A percentile compares a stretch with the other conserved stretches of the same genome.
Evolutionary conservation across 371 early-diverging fungal species (phyloP).

Genomic region (Mucor velutinosus): DNA sequence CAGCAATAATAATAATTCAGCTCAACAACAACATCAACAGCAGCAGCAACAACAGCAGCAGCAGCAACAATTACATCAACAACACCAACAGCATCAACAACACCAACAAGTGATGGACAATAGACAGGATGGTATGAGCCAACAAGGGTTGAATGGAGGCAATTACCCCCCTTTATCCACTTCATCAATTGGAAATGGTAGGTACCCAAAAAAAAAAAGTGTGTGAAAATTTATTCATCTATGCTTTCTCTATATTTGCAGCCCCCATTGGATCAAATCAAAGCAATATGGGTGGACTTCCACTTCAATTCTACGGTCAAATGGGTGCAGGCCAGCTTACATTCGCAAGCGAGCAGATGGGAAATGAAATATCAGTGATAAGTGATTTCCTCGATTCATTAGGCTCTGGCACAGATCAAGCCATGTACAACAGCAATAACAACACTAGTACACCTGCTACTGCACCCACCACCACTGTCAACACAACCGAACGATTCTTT

Average conservation of each 20-base stretch:
- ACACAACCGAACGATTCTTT: slow-evolving; percentile 83
- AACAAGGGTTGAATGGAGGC: slow-evolving; percentile 24
- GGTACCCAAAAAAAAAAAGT: background rate
- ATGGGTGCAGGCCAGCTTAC: slow-evolving; percentile 64
- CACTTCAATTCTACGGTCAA: slow-evolving; percentile 48
- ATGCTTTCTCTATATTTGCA: background rate
- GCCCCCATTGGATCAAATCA: slow-evolving; percentile 18
- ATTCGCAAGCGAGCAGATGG: slow-evolving; percentile 80
- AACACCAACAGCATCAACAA: slow-evolving; percentile 13
- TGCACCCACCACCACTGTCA: slow-evolving; percentile 34
- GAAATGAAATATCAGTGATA: slow-evolving; percentile 80
- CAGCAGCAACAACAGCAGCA: slow-evolving; percentile 17
- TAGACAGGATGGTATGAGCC: slow-evolving; percentile 18
- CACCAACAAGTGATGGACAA: slow-evolving; percentile 9
- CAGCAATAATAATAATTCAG: slow-evolving; percentile 5
- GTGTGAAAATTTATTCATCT: background rate
- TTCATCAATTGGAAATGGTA: slow-evolving; percentile 16
- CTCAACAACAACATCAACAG: background rate
- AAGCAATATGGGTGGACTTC: slow-evolving; percentile 41
- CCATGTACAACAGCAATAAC: slow-evolving; percentile 19
- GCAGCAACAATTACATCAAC: slow-evolving; percentile 13
- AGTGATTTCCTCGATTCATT: slow-evolving; percentile 72
- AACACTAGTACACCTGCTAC: slow-evolving; percentile 27
- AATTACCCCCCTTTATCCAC: slow-evolving; percentile 16
- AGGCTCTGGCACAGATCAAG: slow-evolving; percentile 38